Percentiles rank a stretch among this genome's conserved stretches.
Evolutionary conservation across 2,329 filamentous ascomycete genomes (phyloP).

Genomic region (Capronia americana): DNA sequence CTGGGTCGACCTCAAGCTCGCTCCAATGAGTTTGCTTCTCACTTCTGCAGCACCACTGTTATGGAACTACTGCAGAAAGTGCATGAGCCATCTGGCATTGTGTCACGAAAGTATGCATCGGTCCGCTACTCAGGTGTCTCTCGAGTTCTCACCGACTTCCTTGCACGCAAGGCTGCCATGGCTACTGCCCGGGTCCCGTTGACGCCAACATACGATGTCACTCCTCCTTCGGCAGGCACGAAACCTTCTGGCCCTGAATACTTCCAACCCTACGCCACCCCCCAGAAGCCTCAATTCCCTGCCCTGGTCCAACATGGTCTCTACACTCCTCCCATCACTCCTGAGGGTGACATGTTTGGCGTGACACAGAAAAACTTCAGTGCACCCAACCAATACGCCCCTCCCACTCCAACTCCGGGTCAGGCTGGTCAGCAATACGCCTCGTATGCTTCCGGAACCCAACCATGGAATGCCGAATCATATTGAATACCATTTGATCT

Average conservation of each 20-base stretch:
- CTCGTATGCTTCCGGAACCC: constrained; percentile 22
- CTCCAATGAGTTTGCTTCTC: constrained; percentile 74
- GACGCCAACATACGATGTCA: constrained; percentile 41
- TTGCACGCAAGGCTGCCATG: constrained; percentile 67
- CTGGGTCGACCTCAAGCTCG: constrained; percentile 78
- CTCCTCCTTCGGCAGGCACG: constrained; percentile 44
- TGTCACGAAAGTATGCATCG: constrained; percentile 72
- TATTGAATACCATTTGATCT: constrained; percentile 22
- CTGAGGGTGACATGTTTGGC: constrained; percentile 47
- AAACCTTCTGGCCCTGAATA: constrained; percentile 31
- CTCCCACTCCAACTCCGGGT: constrained; percentile 38
- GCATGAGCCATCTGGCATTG: constrained; percentile 69
- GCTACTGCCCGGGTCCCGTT: constrained; percentile 45
- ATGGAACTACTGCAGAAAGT: constrained; percentile 69
- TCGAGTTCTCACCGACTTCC: constrained; percentile 68
- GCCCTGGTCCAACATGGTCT: constrained; percentile 47
- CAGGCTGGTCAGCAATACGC: constrained; percentile 30
- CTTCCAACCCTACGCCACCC: constrained; percentile 38
- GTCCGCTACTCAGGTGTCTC: constrained; percentile 70
- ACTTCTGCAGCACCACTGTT: constrained; percentile 60
- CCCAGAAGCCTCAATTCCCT: constrained; percentile 38
- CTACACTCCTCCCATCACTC: constrained; percentile 56
- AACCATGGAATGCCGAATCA: constrained; percentile 31
- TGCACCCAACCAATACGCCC: constrained; percentile 38
- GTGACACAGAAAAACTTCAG: constrained; percentile 46